These are phyloP conservation scores for Salix koriyanagi DNA, from an alignment of 345 rosid species.

Conservation along the genomic window DNA sequence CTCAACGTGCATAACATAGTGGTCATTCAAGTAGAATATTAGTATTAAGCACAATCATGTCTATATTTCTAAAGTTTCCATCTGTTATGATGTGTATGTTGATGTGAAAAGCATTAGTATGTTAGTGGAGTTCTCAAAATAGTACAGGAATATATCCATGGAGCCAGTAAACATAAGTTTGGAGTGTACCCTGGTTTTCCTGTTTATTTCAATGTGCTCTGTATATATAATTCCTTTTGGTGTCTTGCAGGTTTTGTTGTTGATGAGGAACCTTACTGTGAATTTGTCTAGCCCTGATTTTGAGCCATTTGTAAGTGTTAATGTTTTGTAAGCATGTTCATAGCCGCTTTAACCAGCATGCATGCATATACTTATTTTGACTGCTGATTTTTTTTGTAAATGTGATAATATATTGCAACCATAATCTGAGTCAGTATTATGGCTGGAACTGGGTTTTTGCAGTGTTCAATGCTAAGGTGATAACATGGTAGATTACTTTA, in stretches of 20 bases:
- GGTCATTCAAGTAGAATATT: not conserved
- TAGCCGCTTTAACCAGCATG: not conserved
- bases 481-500: no score
- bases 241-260: constrained; percentile 66
- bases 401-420: not conserved
- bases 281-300: constrained; percentile 85
- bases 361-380: not conserved
- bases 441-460: no score
- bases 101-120: no score
- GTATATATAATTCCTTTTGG: constrained; percentile 3
- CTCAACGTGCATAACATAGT: no score
- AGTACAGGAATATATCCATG: no score
- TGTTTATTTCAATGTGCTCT: not conserved
- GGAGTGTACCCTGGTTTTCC: not conserved
- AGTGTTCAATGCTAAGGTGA: no score
- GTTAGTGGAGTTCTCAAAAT: no score
- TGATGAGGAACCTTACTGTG: constrained; percentile 85
- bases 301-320: constrained; percentile 70
- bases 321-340: not conserved
- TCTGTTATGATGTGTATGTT: not conserved
- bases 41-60: not conserved
- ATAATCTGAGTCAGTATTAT: no score
- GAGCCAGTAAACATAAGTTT: not conserved
- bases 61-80: not conserved
- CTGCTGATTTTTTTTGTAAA: not conserved